Evolutionary conservation across 495 filamentous ascomycete genomes (phyloP).

Genomic region (Aspergillus sparsus): DNA sequence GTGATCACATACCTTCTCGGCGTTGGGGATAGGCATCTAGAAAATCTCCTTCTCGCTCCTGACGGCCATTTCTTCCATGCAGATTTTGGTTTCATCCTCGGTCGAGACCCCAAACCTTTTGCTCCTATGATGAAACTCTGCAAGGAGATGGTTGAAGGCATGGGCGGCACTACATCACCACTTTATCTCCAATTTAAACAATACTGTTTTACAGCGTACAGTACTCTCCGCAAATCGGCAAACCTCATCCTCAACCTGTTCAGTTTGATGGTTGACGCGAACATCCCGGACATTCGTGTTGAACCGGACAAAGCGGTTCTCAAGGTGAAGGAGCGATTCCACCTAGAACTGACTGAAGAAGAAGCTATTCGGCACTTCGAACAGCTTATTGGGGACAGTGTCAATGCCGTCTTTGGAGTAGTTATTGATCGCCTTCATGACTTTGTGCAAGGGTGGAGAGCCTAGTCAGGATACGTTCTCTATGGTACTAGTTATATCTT

Average conservation of each 20-base stretch:
- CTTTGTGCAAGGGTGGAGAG: slow-evolving; percentile 85
- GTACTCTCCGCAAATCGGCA: slow-evolving; percentile 81
- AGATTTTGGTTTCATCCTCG: slow-evolving; percentile 97
- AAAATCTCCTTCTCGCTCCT: slow-evolving; percentile 90
- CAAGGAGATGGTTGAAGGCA: slow-evolving; percentile 97
- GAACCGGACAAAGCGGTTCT: slow-evolving; percentile 90
- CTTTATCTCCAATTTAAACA: slow-evolving; percentile 87
- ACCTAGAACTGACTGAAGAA: slow-evolving; percentile 89
- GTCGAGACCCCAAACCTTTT: slow-evolving; percentile 96
- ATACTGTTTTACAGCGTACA: slow-evolving; percentile 95
- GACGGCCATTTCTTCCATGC: slow-evolving; percentile 96
- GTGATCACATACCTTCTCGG: slow-evolving; percentile 99
- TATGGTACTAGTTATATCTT: background rate
- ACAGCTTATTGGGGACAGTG: slow-evolving; percentile 82
- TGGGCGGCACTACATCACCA: slow-evolving; percentile 79
- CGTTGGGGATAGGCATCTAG: slow-evolving; percentile 93
- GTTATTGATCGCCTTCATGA: slow-evolving; percentile 95
- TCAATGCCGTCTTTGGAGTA: slow-evolving; percentile 84
- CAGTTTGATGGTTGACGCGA: slow-evolving; percentile 93
- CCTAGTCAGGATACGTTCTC: slow-evolving; percentile 39
- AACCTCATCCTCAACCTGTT: slow-evolving; percentile 97
- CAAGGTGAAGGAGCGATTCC: slow-evolving; percentile 94
- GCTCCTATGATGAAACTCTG: slow-evolving; percentile 95
- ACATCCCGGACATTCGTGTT: slow-evolving; percentile 90
- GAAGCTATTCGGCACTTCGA: slow-evolving; percentile 88